Percentiles rank a stretch among this genome's conserved stretches.
These are phyloP conservation scores for Penicillium verrucosum DNA, from an alignment of 2,329 filamentous ascomycete genomes.

Conservation along the genomic window DNA sequence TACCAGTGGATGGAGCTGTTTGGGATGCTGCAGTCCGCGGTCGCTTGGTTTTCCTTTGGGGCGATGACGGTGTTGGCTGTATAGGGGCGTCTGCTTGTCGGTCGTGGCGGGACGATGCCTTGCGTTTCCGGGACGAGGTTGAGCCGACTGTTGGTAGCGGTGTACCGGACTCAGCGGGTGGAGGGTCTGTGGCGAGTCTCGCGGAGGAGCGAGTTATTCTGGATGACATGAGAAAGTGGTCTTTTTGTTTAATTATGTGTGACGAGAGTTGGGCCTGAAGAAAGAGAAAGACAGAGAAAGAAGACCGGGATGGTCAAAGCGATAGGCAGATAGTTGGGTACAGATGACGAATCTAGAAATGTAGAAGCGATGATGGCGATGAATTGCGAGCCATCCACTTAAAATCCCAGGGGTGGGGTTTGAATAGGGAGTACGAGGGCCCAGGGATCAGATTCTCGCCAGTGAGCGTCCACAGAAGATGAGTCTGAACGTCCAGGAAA, in stretches of 20 bases:
- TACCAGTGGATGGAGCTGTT: slow-evolving; percentile 38
- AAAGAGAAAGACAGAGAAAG: slow-evolving; percentile 9
- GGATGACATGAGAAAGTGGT: slow-evolving; percentile 77
- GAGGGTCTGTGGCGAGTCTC: slow-evolving; percentile 72
- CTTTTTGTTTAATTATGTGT: slow-evolving; percentile 25
- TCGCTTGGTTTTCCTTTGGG: slow-evolving; percentile 65
- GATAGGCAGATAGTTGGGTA: slow-evolving; percentile 10
- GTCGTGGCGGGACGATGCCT: slow-evolving; percentile 57
- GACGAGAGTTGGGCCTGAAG: slow-evolving; percentile 6
- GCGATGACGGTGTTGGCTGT: slow-evolving; percentile 29
- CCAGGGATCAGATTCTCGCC: neutral
- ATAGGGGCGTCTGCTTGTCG: slow-evolving; percentile 38
- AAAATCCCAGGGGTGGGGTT: neutral
- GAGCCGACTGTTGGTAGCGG: slow-evolving; percentile 42
- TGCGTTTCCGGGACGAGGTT: slow-evolving; percentile 69
- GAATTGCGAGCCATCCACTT: neutral
- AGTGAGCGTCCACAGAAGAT: neutral
- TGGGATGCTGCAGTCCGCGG: slow-evolving; percentile 60
- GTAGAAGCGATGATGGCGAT: neutral
- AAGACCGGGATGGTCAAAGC: slow-evolving; percentile 2
- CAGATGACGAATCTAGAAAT: slow-evolving; percentile 7
- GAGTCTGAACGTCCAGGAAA: neutral
- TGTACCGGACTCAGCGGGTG: slow-evolving; percentile 42
- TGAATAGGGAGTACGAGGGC: neutral
- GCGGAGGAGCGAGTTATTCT: slow-evolving; percentile 95